Evolutionary conservation across 2,329 filamentous ascomycete species (phyloP).

Genomic region (Amesomyces nigricolor): DNA sequence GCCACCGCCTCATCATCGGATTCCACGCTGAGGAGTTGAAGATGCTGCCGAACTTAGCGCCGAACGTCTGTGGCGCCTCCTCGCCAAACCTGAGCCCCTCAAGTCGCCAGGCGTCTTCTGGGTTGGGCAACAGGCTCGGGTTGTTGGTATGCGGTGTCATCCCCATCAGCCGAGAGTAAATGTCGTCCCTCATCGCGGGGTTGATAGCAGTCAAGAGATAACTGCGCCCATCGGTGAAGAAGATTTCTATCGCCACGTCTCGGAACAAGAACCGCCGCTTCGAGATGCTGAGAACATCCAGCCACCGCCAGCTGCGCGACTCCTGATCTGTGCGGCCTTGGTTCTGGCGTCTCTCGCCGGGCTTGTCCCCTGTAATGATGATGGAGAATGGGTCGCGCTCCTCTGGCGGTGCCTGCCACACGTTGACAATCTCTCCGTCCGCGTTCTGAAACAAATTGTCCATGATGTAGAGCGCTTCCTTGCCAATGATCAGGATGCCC

Average conservation of each 20-base stretch:
- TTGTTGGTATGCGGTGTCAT: slow-evolving; percentile 78
- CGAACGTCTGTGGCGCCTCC: slow-evolving; percentile 58
- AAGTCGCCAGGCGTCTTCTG: slow-evolving; percentile 86
- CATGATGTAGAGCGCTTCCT: slow-evolving; percentile 86
- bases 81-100: slow-evolving; percentile 70
- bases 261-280: slow-evolving; percentile 93
- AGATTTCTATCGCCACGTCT: slow-evolving; percentile 93
- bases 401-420: slow-evolving; percentile 85
- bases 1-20: slow-evolving; percentile 82
- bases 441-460: slow-evolving; percentile 94
- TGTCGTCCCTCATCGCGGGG: slow-evolving; percentile 65
- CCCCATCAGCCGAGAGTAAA: slow-evolving; percentile 67
- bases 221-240: slow-evolving; percentile 94
- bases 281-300: slow-evolving; percentile 88
- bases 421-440: slow-evolving; percentile 94
- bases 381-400: slow-evolving; percentile 94
- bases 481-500: slow-evolving; percentile 87
- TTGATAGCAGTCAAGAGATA: slow-evolving; percentile 86
- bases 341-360: slow-evolving; percentile 40
- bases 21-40: slow-evolving; percentile 81
- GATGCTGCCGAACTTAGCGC: slow-evolving; percentile 85
- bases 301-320: slow-evolving; percentile 87
- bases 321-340: slow-evolving; percentile 64
- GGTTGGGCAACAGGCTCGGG: slow-evolving; percentile 62
- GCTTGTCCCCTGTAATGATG: slow-evolving; percentile 55